Conservation (phyloP, 2,329 filamentous ascomycete genomes). For the Cytospora mali region DNA sequence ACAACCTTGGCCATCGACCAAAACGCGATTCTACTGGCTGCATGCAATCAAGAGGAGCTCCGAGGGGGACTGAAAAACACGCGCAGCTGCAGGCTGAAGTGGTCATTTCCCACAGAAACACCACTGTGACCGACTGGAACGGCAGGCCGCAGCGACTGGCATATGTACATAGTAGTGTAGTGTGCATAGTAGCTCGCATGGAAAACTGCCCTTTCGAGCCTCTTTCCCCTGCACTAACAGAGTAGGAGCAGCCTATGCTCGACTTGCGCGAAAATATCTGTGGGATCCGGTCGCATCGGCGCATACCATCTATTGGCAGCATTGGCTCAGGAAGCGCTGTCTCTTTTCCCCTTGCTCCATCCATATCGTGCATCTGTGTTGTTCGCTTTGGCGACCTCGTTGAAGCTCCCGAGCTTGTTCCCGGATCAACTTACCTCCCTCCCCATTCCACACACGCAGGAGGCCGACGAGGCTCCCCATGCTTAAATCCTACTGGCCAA, state of each 20-base stretch:
- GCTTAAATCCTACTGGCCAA: slow-evolving; percentile 11
- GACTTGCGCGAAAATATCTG: slow-evolving; percentile 4
- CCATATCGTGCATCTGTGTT: neutral
- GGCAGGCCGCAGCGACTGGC: neutral
- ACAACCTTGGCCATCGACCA: slow-evolving; percentile 34
- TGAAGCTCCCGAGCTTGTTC: neutral
- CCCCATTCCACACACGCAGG: slow-evolving; percentile 7
- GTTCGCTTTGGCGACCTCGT: neutral
- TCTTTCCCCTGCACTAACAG: slow-evolving; percentile 1
- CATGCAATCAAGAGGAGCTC: slow-evolving; percentile 28
- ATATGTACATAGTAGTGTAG: neutral
- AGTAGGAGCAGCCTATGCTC: neutral
- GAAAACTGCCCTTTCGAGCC: neutral
- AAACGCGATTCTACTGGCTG: slow-evolving; percentile 40
- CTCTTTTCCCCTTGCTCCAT: neutral
- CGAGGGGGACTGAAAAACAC: slow-evolving; percentile 35
- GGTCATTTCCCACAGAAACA: slow-evolving; percentile 27
- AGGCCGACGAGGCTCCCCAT: slow-evolving; percentile 12
- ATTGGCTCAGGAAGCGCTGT: neutral
- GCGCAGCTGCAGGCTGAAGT: slow-evolving; percentile 43
- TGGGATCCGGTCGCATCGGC: slow-evolving; percentile 8
- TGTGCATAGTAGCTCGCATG: neutral
- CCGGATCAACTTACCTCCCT: slow-evolving; percentile 2
- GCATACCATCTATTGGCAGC: slow-evolving; percentile 6
- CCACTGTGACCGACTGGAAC: slow-evolving; percentile 9